phyloP scores from a whole-genome alignment of 345 rosid genomes.

The Firmiana major region DNA sequence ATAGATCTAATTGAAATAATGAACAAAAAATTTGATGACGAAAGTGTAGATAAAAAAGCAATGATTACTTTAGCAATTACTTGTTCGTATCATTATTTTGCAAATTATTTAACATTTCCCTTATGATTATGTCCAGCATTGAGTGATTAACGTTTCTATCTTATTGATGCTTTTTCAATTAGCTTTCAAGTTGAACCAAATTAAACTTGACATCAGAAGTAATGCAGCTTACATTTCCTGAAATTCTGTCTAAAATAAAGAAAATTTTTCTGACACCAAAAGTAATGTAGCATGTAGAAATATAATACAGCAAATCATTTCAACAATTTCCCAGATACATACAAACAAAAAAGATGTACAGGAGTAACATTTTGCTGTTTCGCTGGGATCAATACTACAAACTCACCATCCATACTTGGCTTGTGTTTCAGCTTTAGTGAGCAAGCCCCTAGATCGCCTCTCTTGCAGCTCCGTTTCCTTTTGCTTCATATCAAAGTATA shows the following conservation, averaged over 20 bases:
- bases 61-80: too few species aligned
- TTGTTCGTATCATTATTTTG: too few species aligned
- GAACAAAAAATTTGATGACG: too few species aligned
- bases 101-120: too few species aligned
- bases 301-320: not conserved
- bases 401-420: slow-evolving; percentile 91
- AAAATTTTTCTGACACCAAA: not conserved
- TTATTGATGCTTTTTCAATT: too few species aligned
- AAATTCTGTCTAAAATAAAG: not conserved
- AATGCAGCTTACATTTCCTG: too few species aligned
- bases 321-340: not conserved
- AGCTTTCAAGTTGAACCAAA: too few species aligned
- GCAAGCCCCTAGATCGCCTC: slow-evolving; percentile 79
- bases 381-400: not conserved
- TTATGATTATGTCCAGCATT: too few species aligned
- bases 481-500: slow-evolving; percentile 79
- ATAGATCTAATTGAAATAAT: too few species aligned
- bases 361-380: not conserved
- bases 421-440: slow-evolving; percentile 87
- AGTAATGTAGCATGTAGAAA: not conserved
- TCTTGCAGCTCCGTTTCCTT: slow-evolving; percentile 79
- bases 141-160: too few species aligned
- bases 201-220: too few species aligned
- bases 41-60: too few species aligned
- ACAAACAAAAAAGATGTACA: not conserved